phyloP scores from a whole-genome alignment of 2,329 filamentous ascomycete species.

The Neofusicoccum kwambonambiense region DNA sequence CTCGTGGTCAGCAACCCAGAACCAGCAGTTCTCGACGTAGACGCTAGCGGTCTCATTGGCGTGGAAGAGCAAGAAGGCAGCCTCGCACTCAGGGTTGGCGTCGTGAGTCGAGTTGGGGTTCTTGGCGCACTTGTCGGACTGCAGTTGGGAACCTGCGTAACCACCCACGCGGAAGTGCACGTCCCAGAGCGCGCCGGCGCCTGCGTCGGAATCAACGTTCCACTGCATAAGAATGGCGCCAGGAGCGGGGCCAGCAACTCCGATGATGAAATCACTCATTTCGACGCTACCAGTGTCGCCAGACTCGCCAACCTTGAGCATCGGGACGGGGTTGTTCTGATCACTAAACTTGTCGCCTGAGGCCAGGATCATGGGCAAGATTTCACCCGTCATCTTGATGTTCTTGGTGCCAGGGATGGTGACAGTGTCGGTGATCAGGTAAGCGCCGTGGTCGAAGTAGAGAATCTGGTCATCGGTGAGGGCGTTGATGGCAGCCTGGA shows the following conservation, averaged over 20 bases:
- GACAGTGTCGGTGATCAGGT: slow-evolving; percentile 60
- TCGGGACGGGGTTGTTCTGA: slow-evolving; percentile 72
- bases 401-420: slow-evolving; percentile 61
- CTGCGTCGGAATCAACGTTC: slow-evolving; percentile 71
- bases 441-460: slow-evolving; percentile 65
- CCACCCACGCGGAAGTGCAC: slow-evolving; percentile 94
- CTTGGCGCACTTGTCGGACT: slow-evolving; percentile 77
- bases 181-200: slow-evolving; percentile 84
- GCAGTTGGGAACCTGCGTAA: slow-evolving; percentile 76
- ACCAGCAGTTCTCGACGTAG: slow-evolving; percentile 88
- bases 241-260: slow-evolving; percentile 77
- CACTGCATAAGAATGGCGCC: slow-evolving; percentile 90
- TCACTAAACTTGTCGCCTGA: slow-evolving; percentile 72
- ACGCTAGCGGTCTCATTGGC: slow-evolving; percentile 58
- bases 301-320: slow-evolving; percentile 77
- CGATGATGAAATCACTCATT: slow-evolving; percentile 83
- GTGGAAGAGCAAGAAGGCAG: slow-evolving; percentile 65
- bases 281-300: slow-evolving; percentile 80
- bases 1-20: slow-evolving; percentile 89
- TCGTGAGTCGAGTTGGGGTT: slow-evolving; percentile 62
- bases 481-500: slow-evolving; percentile 74
- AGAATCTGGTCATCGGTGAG: slow-evolving; percentile 61
- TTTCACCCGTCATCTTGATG: slow-evolving; percentile 84
- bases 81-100: slow-evolving; percentile 66
- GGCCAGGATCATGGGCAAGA: slow-evolving; percentile 88